phyloP scores from a whole-genome alignment of 2,329 filamentous ascomycete genomes.

The Colletotrichum incanum region DNA sequence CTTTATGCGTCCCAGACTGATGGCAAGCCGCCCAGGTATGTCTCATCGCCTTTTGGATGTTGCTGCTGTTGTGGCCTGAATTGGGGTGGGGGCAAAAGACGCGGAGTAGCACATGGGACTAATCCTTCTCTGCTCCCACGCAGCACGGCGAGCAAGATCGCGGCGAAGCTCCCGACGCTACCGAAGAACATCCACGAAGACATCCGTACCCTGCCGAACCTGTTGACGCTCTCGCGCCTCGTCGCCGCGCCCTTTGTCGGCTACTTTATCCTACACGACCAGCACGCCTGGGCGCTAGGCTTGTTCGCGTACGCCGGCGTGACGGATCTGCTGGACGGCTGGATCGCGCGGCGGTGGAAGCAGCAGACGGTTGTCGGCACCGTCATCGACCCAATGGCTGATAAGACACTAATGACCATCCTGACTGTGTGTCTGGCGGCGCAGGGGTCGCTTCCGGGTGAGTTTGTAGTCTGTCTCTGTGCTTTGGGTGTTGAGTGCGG shows the following conservation, averaged over 20 bases:
- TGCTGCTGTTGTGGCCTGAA: not conserved
- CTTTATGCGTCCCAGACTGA: conserved; percentile 18
- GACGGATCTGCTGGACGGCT: conserved; percentile 94
- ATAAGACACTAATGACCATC: conserved; percentile 96
- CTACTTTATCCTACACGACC: conserved; percentile 88
- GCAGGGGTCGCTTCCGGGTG: conserved; percentile 86
- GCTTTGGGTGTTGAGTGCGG: not conserved
- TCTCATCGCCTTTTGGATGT: not conserved
- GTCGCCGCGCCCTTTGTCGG: conserved; percentile 87
- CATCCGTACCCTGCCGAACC: conserved; percentile 96
- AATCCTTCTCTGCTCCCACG: not conserved
- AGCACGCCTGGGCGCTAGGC: conserved; percentile 83
- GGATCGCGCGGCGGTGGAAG: conserved; percentile 90
- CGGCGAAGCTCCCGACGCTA: conserved; percentile 26
- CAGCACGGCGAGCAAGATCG: conserved; percentile 25
- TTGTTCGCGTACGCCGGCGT: conserved; percentile 94
- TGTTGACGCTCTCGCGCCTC: conserved; percentile 90
- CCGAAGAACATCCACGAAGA: conserved; percentile 76
- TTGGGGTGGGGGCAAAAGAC: not conserved
- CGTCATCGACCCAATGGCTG: conserved; percentile 96
- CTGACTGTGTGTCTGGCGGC: conserved; percentile 87
- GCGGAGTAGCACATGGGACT: not conserved
- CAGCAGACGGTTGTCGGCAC: conserved; percentile 94
- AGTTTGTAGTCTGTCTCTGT: conserved; percentile 49
- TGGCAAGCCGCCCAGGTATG: conserved; percentile 18